Conservation (phyloP, 768 basidiomycete genomes). For the Russula griseocarnosa region DNA sequence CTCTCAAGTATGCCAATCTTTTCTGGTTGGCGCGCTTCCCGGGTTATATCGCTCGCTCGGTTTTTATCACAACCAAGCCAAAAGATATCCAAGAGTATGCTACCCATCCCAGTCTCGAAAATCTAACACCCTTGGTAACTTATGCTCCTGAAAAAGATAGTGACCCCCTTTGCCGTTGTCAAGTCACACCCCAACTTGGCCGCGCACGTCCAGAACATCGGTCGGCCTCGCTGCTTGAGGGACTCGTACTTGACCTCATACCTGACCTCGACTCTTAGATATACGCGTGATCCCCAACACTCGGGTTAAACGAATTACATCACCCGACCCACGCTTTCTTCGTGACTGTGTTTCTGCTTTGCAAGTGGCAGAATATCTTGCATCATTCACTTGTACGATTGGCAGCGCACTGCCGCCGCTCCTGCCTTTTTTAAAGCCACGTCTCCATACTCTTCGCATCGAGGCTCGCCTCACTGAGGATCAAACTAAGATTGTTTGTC, state of each 20-base stretch:
- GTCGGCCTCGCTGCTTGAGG: constrained; percentile 35
- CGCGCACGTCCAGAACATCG: constrained; percentile 56
- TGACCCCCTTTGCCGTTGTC: constrained; percentile 61
- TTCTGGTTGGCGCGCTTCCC: constrained; percentile 60
- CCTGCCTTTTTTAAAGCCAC: constrained; percentile 42
- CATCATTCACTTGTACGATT: constrained; percentile 51
- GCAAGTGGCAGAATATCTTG: constrained; percentile 48
- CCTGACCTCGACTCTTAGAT: constrained; percentile 37
- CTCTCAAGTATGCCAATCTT: constrained; percentile 62
- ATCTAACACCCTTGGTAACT: background rate
- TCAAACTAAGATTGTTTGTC: constrained; percentile 45
- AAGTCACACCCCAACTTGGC: constrained; percentile 49
- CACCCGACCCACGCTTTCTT: constrained; percentile 46
- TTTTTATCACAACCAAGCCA: constrained; percentile 54
- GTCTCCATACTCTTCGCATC: constrained; percentile 48
- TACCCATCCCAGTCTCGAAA: background rate
- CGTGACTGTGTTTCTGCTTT: constrained; percentile 50
- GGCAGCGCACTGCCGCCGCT: constrained; percentile 48
- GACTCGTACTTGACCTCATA: background rate
- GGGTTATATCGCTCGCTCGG: constrained; percentile 55
- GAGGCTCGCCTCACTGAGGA: constrained; percentile 49
- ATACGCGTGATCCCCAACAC: constrained; percentile 47
- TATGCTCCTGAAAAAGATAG: constrained; percentile 37
- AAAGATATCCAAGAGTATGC: constrained; percentile 51
- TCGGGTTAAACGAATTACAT: constrained; percentile 28